Evolutionary conservation across 1,284 basidiomycete genomes (phyloP).

Genomic region (Ustilago esculenta): DNA sequence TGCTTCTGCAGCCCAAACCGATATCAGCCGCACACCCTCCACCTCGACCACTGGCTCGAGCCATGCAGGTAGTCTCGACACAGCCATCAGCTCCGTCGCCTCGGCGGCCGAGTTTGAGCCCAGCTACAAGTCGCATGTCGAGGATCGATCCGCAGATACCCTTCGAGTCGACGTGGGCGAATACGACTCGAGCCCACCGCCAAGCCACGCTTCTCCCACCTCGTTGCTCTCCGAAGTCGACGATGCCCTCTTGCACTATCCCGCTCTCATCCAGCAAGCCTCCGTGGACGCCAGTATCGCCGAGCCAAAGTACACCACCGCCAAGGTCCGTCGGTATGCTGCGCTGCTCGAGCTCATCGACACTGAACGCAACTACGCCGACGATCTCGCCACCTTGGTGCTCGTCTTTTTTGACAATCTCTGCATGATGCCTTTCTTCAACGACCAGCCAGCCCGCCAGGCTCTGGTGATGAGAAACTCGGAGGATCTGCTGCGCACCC

Average conservation of each 20-base stretch:
- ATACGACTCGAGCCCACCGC: slow-evolving; percentile 16
- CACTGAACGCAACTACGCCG: slow-evolving; percentile 63
- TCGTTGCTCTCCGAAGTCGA: slow-evolving; percentile 36
- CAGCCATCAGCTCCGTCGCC: slow-evolving; percentile 44
- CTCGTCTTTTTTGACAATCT: slow-evolving; percentile 63
- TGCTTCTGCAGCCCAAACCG: slow-evolving; percentile 38
- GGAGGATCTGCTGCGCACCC: slow-evolving; percentile 53
- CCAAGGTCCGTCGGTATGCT: slow-evolving; percentile 49
- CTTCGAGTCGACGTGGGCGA: slow-evolving; percentile 22
- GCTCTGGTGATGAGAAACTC: slow-evolving; percentile 60
- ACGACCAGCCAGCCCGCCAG: slow-evolving; percentile 50
- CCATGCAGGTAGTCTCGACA: slow-evolving; percentile 47
- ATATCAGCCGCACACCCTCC: slow-evolving; percentile 62
- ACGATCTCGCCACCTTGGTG: slow-evolving; percentile 60
- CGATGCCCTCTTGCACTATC: slow-evolving; percentile 10
- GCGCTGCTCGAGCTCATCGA: slow-evolving; percentile 63
- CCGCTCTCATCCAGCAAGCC: slow-evolving; percentile 7
- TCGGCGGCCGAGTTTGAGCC: slow-evolving; percentile 32
- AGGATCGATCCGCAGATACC: slow-evolving; percentile 33
- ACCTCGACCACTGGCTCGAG: slow-evolving; percentile 58
- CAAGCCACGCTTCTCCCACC: slow-evolving; percentile 28
- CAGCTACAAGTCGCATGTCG: slow-evolving; percentile 34
- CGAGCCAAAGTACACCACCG: slow-evolving; percentile 25
- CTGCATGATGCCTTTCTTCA: slow-evolving; percentile 60
- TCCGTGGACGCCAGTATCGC: slow-evolving; percentile 8